phyloP scores from a whole-genome alignment of 352 stramenopile genomes.

The Phytophthora citrophthora region DNA sequence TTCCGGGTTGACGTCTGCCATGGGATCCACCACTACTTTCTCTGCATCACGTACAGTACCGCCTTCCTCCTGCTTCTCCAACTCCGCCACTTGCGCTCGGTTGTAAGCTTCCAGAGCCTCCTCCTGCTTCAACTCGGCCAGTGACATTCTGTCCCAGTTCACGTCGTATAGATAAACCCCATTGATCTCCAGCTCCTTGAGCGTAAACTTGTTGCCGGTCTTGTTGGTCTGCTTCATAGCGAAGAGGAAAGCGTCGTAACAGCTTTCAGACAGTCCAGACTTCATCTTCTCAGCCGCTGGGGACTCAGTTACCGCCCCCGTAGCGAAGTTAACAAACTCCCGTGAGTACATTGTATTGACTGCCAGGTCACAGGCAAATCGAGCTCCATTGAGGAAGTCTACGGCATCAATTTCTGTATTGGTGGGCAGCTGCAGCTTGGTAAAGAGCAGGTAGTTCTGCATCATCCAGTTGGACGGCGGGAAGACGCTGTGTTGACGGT shows the following conservation, averaged over 20 bases:
- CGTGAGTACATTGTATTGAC: constrained; percentile 64
- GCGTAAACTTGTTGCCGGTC: constrained; percentile 49
- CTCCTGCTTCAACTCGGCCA: constrained; percentile 52
- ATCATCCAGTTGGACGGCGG: constrained; percentile 35
- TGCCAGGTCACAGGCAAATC: constrained; percentile 53
- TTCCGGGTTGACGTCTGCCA: constrained; percentile 17
- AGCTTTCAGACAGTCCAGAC: constrained; percentile 40
- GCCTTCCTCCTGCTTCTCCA: constrained; percentile 36
- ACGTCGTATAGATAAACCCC: constrained; percentile 52
- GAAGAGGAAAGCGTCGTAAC: constrained; percentile 60
- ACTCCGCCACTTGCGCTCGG: constrained; percentile 36
- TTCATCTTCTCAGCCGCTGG: constrained; percentile 46
- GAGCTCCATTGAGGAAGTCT: constrained; percentile 58
- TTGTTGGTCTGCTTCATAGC: constrained; percentile 62
- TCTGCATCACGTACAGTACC: neutral
- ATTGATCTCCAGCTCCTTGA: constrained; percentile 61
- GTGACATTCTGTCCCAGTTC: constrained; percentile 54
- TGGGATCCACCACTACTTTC: constrained; percentile 17
- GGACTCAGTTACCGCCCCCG: constrained; percentile 46
- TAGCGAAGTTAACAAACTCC: constrained; percentile 59
- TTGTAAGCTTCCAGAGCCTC: constrained; percentile 43
- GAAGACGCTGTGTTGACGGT: constrained; percentile 47
- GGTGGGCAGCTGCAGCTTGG: constrained; percentile 54
- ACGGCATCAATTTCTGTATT: constrained; percentile 56
- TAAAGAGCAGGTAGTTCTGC: constrained; percentile 49